These are phyloP conservation scores for Fusarium armeniacum DNA, from an alignment of 2,329 filamentous ascomycete genomes.

Conservation along the genomic window DNA sequence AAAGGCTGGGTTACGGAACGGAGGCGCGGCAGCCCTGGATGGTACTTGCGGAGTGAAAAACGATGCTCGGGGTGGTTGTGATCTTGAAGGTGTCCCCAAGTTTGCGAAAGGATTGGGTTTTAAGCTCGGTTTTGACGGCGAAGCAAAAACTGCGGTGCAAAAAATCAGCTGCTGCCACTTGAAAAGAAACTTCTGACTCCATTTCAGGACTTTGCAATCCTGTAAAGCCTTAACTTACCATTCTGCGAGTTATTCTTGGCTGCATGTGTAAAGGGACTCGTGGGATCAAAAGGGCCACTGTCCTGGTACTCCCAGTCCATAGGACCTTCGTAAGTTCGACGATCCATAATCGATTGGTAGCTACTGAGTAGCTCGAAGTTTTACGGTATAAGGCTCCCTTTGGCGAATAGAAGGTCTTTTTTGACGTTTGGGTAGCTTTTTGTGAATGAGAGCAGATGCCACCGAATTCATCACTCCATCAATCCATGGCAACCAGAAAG, in stretches of 20 bases:
- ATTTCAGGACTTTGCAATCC: neutral
- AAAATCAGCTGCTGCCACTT: slow-evolving; percentile 38
- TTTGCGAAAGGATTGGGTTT: slow-evolving; percentile 56
- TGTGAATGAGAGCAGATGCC: slow-evolving; percentile 29
- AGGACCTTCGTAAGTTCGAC: slow-evolving; percentile 69
- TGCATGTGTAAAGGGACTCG: slow-evolving; percentile 72
- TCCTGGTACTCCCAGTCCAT: slow-evolving; percentile 78
- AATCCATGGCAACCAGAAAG: slow-evolving; percentile 48
- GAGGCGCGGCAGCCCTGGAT: slow-evolving; percentile 61
- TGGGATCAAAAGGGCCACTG: slow-evolving; percentile 69
- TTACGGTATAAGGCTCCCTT: slow-evolving; percentile 15
- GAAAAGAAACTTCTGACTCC: neutral
- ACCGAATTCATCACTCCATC: slow-evolving; percentile 39
- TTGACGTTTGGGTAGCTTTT: slow-evolving; percentile 21
- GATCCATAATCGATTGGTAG: slow-evolving; percentile 59
- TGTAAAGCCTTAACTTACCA: slow-evolving; percentile 54
- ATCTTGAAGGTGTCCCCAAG: slow-evolving; percentile 58
- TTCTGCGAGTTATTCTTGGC: slow-evolving; percentile 58
- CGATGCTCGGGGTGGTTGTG: slow-evolving; percentile 60
- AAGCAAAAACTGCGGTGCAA: slow-evolving; percentile 53
- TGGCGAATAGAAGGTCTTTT: slow-evolving; percentile 3
- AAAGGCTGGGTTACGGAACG: slow-evolving; percentile 75
- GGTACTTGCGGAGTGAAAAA: slow-evolving; percentile 62
- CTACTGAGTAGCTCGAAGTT: slow-evolving; percentile 24
- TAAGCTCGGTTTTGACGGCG: slow-evolving; percentile 55